Conservation (phyloP, 2,329 filamentous ascomycete species). For the Diaporthe australafricana region DNA sequence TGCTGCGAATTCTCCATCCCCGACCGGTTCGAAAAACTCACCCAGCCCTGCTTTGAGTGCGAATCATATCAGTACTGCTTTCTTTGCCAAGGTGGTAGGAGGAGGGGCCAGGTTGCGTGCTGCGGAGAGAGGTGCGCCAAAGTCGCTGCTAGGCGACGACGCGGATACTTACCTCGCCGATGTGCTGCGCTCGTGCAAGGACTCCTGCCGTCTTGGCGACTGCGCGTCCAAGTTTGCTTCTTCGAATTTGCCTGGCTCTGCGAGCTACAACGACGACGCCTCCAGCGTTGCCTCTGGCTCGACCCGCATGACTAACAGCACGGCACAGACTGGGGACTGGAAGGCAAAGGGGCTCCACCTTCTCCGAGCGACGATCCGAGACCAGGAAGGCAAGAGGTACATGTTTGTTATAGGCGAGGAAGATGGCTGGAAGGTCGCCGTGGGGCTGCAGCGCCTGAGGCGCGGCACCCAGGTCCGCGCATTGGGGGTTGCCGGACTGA, state of each 20-base stretch:
- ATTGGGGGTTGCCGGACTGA: constrained; percentile 69
- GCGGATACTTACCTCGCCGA: constrained; percentile 73
- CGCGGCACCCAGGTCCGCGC: constrained; percentile 70
- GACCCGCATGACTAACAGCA: constrained; percentile 52
- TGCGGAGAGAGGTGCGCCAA: constrained; percentile 60
- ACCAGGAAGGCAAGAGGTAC: constrained; percentile 75
- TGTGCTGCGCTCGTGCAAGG: constrained; percentile 73
- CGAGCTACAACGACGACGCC: constrained; percentile 35
- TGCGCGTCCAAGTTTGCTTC: constrained; percentile 55
- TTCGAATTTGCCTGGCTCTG: constrained; percentile 20
- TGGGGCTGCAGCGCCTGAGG: constrained; percentile 70
- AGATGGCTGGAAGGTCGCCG: constrained; percentile 76
- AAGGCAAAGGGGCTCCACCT: constrained; percentile 69
- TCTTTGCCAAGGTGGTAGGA: constrained; percentile 59
- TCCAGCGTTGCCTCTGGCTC: constrained; percentile 37
- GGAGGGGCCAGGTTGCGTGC: constrained; percentile 56
- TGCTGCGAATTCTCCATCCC: constrained; percentile 52
- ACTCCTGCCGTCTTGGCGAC: constrained; percentile 68
- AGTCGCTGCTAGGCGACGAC: constrained; percentile 70
- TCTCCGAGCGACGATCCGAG: constrained; percentile 71
- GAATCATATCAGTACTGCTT: constrained; percentile 54
- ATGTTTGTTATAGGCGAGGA: constrained; percentile 73
- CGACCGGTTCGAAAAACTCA: constrained; percentile 48
- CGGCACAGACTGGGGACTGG: constrained; percentile 62
- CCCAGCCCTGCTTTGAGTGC: constrained; percentile 41